Conservation (phyloP, 2,329 filamentous ascomycete genomes). For the Sphaerulina musiva region DNA sequence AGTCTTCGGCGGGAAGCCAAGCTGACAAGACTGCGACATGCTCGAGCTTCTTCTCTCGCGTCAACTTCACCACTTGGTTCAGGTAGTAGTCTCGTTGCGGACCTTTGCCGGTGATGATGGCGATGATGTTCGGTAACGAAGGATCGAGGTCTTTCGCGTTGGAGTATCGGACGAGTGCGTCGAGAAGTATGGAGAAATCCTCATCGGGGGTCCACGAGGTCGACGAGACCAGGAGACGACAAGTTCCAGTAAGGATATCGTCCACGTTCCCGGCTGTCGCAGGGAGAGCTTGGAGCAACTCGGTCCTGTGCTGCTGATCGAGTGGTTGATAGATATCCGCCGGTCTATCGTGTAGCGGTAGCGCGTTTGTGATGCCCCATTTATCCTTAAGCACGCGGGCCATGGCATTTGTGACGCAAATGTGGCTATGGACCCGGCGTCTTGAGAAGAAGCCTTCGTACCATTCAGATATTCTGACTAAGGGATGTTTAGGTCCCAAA, state of each 20-base stretch:
- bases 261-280: constrained; percentile 57
- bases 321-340: constrained; percentile 74
- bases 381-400: constrained; percentile 60
- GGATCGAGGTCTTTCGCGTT: constrained; percentile 30
- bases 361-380: constrained; percentile 54
- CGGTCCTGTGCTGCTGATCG: constrained; percentile 42
- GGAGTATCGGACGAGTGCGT: constrained; percentile 72
- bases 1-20: constrained; percentile 78
- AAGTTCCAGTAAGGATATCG: constrained; percentile 38
- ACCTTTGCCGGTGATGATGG: constrained; percentile 90
- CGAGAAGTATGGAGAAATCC: constrained; percentile 82
- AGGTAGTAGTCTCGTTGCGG: constrained; percentile 75
- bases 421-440: constrained; percentile 55
- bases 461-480: constrained; percentile 68
- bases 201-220: constrained; percentile 98
- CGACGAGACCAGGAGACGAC: constrained; percentile 75
- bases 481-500: constrained; percentile 57
- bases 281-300: constrained; percentile 59
- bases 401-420: constrained; percentile 91
- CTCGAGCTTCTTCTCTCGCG: constrained; percentile 55
- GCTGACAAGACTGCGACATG: constrained; percentile 70
- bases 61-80: constrained; percentile 55
- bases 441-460: constrained; percentile 73
- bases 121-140: constrained; percentile 62
- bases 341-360: constrained; percentile 80